phyloP scores from a whole-genome alignment of 2,329 filamentous ascomycete species.

The Pyrenophora graminea region DNA sequence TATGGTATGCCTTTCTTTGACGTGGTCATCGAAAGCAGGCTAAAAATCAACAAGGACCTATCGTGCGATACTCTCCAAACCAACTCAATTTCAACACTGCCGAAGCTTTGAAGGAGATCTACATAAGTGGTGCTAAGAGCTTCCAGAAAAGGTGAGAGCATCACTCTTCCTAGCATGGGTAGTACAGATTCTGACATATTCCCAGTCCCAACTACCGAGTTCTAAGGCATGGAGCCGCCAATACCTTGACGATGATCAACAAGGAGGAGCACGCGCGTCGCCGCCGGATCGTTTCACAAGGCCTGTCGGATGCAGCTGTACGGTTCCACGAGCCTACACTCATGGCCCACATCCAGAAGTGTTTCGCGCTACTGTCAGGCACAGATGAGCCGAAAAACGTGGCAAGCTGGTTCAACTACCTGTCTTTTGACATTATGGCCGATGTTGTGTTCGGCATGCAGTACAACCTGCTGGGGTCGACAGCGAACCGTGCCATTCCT shows the following conservation, averaged over 20 bases:
- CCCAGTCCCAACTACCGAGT: slow-evolving; percentile 13
- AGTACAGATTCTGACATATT: neutral
- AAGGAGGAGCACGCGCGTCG: slow-evolving; percentile 10
- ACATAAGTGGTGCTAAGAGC: neutral
- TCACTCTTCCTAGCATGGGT: neutral
- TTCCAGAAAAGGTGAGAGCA: slow-evolving; percentile 1
- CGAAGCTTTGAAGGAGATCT: neutral
- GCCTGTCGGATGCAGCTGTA: slow-evolving; percentile 5
- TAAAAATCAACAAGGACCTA: neutral
- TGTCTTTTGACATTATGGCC: slow-evolving; percentile 16
- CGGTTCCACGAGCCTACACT: slow-evolving; percentile 3
- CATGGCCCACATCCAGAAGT: neutral
- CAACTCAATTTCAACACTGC: neutral
- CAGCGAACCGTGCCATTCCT: slow-evolving; percentile 2
- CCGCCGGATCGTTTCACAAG: slow-evolving; percentile 12
- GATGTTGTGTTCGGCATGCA: slow-evolving; percentile 28
- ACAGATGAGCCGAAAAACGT: slow-evolving; percentile 41
- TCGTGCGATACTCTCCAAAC: slow-evolving; percentile 2
- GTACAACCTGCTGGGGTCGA: slow-evolving; percentile 40
- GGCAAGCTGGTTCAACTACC: slow-evolving; percentile 43
- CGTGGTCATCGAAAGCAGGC: neutral
- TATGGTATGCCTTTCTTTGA: slow-evolving; percentile 11
- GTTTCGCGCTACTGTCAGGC: neutral
- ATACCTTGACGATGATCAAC: slow-evolving; percentile 6
- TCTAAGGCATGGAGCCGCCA: slow-evolving; percentile 18